phyloP scores from a whole-genome alignment of 1,284 basidiomycete species.

The Rugosomyces carneus region DNA sequence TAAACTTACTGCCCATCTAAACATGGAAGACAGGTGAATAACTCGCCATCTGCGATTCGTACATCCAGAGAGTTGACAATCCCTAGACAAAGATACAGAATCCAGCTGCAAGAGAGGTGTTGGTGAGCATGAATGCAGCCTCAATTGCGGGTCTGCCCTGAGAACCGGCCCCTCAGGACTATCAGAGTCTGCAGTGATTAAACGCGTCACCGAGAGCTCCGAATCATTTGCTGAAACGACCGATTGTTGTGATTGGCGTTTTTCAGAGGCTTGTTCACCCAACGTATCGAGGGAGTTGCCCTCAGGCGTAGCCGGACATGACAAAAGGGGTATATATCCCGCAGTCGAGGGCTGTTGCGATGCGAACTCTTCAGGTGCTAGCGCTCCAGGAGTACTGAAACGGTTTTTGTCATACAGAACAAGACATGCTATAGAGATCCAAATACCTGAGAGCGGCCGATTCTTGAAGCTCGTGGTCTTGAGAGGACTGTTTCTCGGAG shows the following conservation, averaged over 20 bases:
- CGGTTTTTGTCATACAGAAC: not conserved
- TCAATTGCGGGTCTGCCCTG: not conserved
- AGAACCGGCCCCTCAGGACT: not conserved
- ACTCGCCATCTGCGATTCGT: conserved; percentile 20
- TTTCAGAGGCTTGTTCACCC: not conserved
- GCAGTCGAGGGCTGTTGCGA: not conserved
- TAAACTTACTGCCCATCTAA: conserved; percentile 21
- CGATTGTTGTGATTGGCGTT: no score
- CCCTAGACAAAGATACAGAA: conserved; percentile 16
- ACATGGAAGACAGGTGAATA: conserved; percentile 32
- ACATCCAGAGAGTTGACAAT: conserved; percentile 22
- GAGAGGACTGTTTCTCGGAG: no score
- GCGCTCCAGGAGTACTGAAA: not conserved
- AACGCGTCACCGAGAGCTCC: conserved; percentile 7
- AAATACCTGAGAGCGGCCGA: no score
- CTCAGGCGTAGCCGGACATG: not conserved
- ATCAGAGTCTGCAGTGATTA: conserved; percentile 4
- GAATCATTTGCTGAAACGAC: conserved; percentile 9
- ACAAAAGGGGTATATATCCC: not conserved
- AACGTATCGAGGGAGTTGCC: not conserved
- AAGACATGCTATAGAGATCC: no score
- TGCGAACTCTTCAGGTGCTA: not conserved
- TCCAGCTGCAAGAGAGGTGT: conserved; percentile 3
- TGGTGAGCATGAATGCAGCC: not conserved
- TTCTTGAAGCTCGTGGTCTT: no score